A percentile compares a stretch with the other conserved stretches of the same genome.
phyloP scores from a whole-genome alignment of 179 eudicot species.

The Heliamphora pulchella region DNA sequence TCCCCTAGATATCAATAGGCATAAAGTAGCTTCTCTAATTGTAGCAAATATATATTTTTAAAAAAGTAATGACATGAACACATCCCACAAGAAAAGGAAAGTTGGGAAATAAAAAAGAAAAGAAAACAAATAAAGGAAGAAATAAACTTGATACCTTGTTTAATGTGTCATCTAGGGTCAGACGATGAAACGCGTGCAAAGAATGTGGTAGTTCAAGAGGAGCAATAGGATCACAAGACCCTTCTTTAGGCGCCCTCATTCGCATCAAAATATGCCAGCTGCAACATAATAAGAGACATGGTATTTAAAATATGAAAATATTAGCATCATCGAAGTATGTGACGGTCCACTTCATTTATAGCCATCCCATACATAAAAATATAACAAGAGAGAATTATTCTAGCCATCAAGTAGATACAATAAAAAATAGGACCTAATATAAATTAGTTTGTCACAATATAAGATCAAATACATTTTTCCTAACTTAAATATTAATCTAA shows the following conservation, averaged over 20 bases:
- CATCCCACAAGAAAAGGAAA: not conserved
- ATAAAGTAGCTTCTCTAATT: not conserved
- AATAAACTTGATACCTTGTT: constrained; percentile 17
- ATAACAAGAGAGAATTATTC: not conserved
- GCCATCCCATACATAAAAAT: not conserved
- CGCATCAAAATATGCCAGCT: constrained; percentile 40
- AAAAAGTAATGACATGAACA: not conserved
- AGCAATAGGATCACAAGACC: constrained; percentile 28
- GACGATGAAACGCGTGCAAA: constrained; percentile 31
- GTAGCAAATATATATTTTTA: not conserved
- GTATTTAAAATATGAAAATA: not conserved
- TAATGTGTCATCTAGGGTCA: constrained; percentile 20
- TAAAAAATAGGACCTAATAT: not conserved
- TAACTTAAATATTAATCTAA: no score
- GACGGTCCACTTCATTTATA: not conserved
- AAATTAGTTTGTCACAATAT: not conserved
- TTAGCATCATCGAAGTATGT: not conserved
- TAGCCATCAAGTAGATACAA: not conserved
- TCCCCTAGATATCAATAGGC: not conserved
- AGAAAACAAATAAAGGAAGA: not conserved
- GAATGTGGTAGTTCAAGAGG: constrained; percentile 33
- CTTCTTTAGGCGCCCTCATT: constrained; percentile 30
- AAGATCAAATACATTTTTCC: not conserved
- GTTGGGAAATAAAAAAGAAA: not conserved
- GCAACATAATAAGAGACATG: constrained; percentile 13